Evolutionary conservation across 805 yeast genomes (phyloP), one percentile per base, ranked within the genome.

Genomic region (Candida alai): DNA sequence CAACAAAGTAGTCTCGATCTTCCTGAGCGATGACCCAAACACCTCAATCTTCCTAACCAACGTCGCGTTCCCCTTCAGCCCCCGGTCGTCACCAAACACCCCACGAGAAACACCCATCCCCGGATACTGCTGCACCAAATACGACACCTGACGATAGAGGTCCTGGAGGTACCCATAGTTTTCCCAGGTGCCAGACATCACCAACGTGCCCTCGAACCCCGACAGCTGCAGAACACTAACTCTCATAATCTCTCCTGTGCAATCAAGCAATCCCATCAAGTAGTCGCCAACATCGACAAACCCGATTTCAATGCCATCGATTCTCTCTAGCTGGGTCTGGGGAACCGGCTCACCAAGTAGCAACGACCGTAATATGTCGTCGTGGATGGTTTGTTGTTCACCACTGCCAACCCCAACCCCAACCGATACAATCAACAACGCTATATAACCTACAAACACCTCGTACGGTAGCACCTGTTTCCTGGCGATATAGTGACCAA

Each of bases 201-300:
- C 30, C 22, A 35, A 28, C 4, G 41, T 38, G 14, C 44, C 41
- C 11, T 35, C 12, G 20, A 36, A 28, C 35, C 40, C 38, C 10
- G 36, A 41, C 42, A 54, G 39, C 32, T 59, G 49, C n/a, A 52
- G 37, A 12, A 65, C 60, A 9, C 65, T 54, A 34, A 54, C 59
- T 19, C 68, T 39, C 70, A 65, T 65, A 10, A 65, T 49, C 34
- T 65, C 71, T 1, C 71, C 71, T 0, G 70, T 62, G 30, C 62
- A 37, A 38, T 65, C 71, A 38, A 65, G 51, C n/a, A 64, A 32
- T 1, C 71, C 71, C 50, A 65, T 52, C 19, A 64, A 43, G 40
- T 56, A 65, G 41, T 65, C 70, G 10, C 52, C 57, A 15, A 30
- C 17, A 16, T 37, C 37, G 5, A 37, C 24, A 18, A 37, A 37